Evolutionary conservation across 1,284 basidiomycete species (phyloP), one percentile per base, ranked within the genome.

Genomic region (Pseudozyma pruni): DNA sequence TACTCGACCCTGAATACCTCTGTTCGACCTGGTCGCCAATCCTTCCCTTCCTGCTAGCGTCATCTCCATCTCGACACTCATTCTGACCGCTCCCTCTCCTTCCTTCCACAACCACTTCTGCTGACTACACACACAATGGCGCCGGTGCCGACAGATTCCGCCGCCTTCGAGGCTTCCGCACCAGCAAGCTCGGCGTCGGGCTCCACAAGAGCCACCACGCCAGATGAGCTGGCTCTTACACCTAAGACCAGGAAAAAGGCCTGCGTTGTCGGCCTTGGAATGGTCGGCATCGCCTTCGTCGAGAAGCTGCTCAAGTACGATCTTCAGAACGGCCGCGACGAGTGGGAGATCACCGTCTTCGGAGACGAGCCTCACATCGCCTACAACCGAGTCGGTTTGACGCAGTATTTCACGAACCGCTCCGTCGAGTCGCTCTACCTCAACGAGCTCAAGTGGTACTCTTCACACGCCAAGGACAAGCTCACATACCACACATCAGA

Each of bases 321-420:
- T 35, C 49, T 70, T 13, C 44, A 76, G 59, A 67, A 67, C 48
- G 53, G 69, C 29, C 27, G 67, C 44, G 69, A 76, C 59, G 57
- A 74, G 31, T 76, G 69, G 62, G 51, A 70, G 23, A 45, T 74
- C 46, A 66, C 59, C 42, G 73, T 71, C 29, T 72, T 76, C 87
- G 89, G 89, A 88, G 81, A 90, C 89, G 80, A 84, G 89, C 62
- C 84, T 88, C 48, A 86, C 49, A 84, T 89, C 13, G 90, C 89
- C n/a, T 79, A 87, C 81, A 87, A 86, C 66, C 83, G 87, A 11
- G 87, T 88, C 35, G 86, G 87, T 4, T 78, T 89, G 39, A 89
- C 89, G 0, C 87, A 89, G 23, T 89, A 88, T 82, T 89, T 89
- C 70, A 85, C 87, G 63, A 87, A 88, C 76, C 86, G 88, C 6